Percentiles rank a stretch among this genome's conserved stretches.
Conservation (phyloP, 495 filamentous ascomycete genomes). For the Aspergillus egyptiacus region DNA sequence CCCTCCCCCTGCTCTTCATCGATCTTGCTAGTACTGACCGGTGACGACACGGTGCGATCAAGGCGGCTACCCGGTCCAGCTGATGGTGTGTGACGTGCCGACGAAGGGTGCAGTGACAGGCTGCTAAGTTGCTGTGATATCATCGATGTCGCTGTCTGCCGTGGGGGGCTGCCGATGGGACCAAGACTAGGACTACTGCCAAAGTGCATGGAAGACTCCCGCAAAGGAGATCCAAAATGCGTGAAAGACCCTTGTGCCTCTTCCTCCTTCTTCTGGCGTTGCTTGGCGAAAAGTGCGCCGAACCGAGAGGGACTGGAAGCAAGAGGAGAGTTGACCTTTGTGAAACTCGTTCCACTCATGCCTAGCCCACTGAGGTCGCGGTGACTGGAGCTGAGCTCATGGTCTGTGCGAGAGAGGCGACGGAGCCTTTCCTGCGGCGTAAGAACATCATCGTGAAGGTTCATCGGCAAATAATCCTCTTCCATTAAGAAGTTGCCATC, state of each 20-base stretch:
- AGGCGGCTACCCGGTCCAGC: slow-evolving; percentile 29
- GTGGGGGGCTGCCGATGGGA: slow-evolving; percentile 55
- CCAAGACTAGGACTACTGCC: slow-evolving; percentile 60
- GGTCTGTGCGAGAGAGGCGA: slow-evolving; percentile 66
- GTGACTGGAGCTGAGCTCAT: slow-evolving; percentile 56
- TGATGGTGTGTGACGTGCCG: slow-evolving; percentile 36
- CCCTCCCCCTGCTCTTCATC: slow-evolving; percentile 63
- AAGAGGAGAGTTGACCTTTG: slow-evolving; percentile 75
- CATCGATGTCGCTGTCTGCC: slow-evolving; percentile 59
- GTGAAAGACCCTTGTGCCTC: slow-evolving; percentile 55
- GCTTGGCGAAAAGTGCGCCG: slow-evolving; percentile 72
- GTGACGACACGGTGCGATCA: slow-evolving; percentile 42
- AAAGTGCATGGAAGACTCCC: slow-evolving; percentile 64
- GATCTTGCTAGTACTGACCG: slow-evolving; percentile 56
- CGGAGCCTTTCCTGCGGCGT: slow-evolving; percentile 86
- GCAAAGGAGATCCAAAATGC: slow-evolving; percentile 88
- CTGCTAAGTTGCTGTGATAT: slow-evolving; percentile 62
- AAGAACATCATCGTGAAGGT: slow-evolving; percentile 85
- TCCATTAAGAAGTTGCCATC: slow-evolving; percentile 81
- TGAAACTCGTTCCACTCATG: slow-evolving; percentile 54
- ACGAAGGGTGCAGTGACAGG: slow-evolving; percentile 43
- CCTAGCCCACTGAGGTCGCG: slow-evolving; percentile 55
- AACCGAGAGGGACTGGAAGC: slow-evolving; percentile 82
- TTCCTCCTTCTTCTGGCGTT: slow-evolving; percentile 69
- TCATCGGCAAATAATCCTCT: slow-evolving; percentile 84